Percentiles rank a stretch among this genome's conserved stretches.
These are phyloP conservation scores for Trifolium fragiferum DNA, from an alignment of 306 rosid genomes.

Conservation along the genomic window DNA sequence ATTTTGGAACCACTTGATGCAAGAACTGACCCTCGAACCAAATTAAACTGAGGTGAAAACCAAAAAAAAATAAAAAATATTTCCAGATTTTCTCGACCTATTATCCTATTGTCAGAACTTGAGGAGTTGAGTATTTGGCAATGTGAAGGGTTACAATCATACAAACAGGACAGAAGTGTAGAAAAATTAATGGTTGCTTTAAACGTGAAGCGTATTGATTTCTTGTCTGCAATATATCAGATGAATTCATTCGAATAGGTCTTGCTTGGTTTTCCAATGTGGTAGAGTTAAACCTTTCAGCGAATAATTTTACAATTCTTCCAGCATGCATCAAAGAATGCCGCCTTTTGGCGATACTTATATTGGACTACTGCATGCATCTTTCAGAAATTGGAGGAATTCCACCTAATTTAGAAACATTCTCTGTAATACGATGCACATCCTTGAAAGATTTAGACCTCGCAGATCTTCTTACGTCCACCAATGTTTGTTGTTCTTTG, in stretches of 20 bases:
- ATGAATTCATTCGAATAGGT: not conserved
- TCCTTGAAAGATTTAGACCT: conserved; percentile 5
- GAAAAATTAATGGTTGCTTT: not conserved
- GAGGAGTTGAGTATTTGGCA: conserved; percentile 3
- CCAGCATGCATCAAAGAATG: conserved; percentile 3
- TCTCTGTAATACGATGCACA: conserved; percentile 16
- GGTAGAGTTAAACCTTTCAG: not conserved
- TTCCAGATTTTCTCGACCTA: too few species aligned
- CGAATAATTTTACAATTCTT: not conserved
- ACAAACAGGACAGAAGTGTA: not conserved
- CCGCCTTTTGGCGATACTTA: not conserved
- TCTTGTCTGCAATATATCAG: conserved; percentile 10
- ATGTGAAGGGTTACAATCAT: conserved; percentile 10
- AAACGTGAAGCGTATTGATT: not conserved
- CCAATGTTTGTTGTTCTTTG: not conserved
- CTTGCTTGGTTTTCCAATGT: conserved; percentile 6
- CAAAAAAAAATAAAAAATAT: too few species aligned
- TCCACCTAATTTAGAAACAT: conserved; percentile 23
- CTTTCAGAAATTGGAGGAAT: conserved; percentile 17
- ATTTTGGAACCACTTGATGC: too few species aligned
- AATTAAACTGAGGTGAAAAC: too few species aligned
- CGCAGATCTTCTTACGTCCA: not conserved
- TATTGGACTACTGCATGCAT: not conserved
- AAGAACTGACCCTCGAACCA: too few species aligned
- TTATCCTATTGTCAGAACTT: not conserved